phyloP scores from a whole-genome alignment of 2,329 filamentous ascomycete species.

The Colletotrichum plurivorum region DNA sequence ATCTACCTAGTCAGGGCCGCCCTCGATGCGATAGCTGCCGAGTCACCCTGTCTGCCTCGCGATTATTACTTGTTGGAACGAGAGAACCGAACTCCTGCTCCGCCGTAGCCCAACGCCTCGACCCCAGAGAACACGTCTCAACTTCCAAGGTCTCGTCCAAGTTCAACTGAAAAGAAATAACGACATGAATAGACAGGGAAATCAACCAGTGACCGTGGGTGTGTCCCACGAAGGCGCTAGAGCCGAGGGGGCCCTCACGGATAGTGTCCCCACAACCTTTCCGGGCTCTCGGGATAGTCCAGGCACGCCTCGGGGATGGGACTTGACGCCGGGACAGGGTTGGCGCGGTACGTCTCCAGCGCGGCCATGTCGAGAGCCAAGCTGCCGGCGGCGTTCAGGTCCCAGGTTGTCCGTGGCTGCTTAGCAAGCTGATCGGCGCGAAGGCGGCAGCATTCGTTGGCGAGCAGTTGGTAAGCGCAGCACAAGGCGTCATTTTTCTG shows the following conservation, averaged over 20 bases:
- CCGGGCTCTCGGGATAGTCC: conserved; percentile 34
- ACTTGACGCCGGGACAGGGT: conserved; percentile 19
- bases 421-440: conserved; percentile 22
- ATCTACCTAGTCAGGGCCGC: too few relatives aligned
- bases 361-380: conserved; percentile 31
- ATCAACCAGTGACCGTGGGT: too few relatives aligned
- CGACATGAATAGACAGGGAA: too few relatives aligned
- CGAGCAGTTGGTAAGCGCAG: conserved; percentile 35
- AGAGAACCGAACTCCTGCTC: too few relatives aligned
- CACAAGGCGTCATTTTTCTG: conserved; percentile 39
- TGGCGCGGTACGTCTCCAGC: conserved; percentile 8
- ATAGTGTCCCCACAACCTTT: conserved; percentile 31
- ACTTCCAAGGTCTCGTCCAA: too few relatives aligned
- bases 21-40: too few relatives aligned
- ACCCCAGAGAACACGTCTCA: too few relatives aligned
- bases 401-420: conserved; percentile 12
- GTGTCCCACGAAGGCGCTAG: too few relatives aligned
- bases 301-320: conserved; percentile 29
- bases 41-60: too few relatives aligned
- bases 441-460: conserved; percentile 30
- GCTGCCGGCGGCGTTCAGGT: conserved; percentile 11
- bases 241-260: neutral
- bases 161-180: too few relatives aligned
- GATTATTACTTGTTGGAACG: too few relatives aligned
- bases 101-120: too few relatives aligned